Percentiles rank a stretch among this genome's conserved stretches.
These are phyloP conservation scores for Helotiales sp. DNA, from an alignment of 2,329 filamentous ascomycete species.

Conservation along the genomic window DNA sequence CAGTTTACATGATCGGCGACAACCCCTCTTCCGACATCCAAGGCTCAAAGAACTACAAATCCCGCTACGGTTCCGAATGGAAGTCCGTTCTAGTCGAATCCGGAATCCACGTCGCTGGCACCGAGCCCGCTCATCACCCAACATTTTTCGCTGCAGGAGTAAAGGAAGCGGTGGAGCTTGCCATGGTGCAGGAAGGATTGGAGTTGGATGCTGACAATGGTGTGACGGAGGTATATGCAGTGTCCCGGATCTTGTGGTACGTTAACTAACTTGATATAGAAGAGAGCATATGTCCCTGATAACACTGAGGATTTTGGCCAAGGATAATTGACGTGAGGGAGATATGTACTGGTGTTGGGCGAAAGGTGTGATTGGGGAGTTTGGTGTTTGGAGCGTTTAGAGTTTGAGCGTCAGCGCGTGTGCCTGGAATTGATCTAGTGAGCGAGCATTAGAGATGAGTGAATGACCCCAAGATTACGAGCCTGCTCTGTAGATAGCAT, in stretches of 20 bases:
- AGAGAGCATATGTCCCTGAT: not conserved
- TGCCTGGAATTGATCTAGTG: not conserved
- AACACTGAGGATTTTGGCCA: not conserved
- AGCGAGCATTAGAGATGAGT: not conserved
- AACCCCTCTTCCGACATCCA: slow-evolving; percentile 68
- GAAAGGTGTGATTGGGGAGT: no score
- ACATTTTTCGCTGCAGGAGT: slow-evolving; percentile 61
- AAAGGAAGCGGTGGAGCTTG: slow-evolving; percentile 62
- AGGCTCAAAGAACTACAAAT: slow-evolving; percentile 64
- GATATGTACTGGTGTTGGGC: not conserved
- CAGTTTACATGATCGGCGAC: slow-evolving; percentile 74
- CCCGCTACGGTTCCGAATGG: slow-evolving; percentile 59
- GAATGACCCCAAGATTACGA: not conserved
- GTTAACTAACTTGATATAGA: not conserved
- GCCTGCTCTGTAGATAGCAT: no score
- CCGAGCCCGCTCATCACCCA: slow-evolving; percentile 51
- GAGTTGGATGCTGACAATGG: not conserved
- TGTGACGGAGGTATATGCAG: not conserved
- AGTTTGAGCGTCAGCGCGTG: not conserved
- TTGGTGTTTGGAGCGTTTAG: not conserved
- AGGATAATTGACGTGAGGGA: not conserved
- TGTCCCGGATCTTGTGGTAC: not conserved
- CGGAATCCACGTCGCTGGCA: slow-evolving; percentile 56
- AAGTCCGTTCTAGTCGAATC: slow-evolving; percentile 65
- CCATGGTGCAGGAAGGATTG: slow-evolving; percentile 1